Conservation (phyloP, 306 rosid genomes). For the Rubus idaeus region DNA sequence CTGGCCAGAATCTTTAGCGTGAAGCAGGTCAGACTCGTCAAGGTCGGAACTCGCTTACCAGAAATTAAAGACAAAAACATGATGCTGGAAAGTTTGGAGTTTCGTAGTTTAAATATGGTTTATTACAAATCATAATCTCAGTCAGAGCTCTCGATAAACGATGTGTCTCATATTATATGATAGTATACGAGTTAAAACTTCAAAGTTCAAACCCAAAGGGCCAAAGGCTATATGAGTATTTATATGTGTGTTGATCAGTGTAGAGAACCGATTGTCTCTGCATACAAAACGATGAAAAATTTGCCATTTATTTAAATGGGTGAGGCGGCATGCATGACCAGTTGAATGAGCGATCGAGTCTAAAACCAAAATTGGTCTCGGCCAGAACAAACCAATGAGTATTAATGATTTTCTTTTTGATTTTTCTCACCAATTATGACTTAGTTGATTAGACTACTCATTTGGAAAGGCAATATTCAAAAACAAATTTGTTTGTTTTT, state of each 20-base stretch:
- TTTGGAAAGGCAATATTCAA: too few relatives aligned
- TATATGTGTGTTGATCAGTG: conserved; percentile 2
- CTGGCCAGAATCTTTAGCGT: conserved; percentile 36
- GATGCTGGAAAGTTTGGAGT: conserved; percentile 31
- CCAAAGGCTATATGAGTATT: conserved; percentile 15
- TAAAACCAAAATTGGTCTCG: background rate
- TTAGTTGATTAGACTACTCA: too few relatives aligned
- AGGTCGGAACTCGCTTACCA: conserved; percentile 23
- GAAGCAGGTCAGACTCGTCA: conserved; percentile 29
- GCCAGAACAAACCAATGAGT: background rate
- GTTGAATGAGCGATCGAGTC: background rate
- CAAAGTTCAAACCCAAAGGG: too few relatives aligned
- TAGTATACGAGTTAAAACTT: background rate
- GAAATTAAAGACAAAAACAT: conserved; percentile 24
- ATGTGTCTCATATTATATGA: background rate
- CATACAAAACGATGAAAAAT: background rate
- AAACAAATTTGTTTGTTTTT: too few relatives aligned
- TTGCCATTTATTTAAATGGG: background rate
- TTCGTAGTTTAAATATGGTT: conserved; percentile 12
- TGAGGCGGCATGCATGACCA: conserved; percentile 9
- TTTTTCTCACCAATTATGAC: too few relatives aligned
- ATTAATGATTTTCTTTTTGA: too few relatives aligned
- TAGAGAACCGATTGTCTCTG: background rate
- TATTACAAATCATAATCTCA: conserved; percentile 14
- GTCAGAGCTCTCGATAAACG: conserved; percentile 16